phyloP scores from a whole-genome alignment of 352 stramenopile genomes.

The Globisporangium alternatum region DNA sequence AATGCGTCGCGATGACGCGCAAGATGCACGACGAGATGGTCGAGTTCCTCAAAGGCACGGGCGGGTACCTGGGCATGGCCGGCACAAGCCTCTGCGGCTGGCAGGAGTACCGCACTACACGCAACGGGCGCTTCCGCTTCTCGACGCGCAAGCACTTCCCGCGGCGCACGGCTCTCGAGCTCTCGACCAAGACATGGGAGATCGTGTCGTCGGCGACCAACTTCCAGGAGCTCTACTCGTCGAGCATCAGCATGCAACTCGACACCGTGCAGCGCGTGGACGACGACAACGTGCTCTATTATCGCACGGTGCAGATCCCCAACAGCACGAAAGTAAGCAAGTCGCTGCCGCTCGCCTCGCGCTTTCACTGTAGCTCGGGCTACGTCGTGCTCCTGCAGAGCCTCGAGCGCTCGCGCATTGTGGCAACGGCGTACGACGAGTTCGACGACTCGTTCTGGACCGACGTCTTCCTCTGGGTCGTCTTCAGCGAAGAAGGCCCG shows the following conservation, averaged over 20 bases:
- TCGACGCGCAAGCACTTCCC: constrained; percentile 21
- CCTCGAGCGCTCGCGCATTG: constrained; percentile 1
- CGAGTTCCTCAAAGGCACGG: constrained; percentile 38
- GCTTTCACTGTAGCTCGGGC: not conserved
- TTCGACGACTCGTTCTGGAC: constrained; percentile 13
- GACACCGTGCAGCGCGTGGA: constrained; percentile 22
- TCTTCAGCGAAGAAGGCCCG: constrained; percentile 13
- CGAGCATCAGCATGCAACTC: constrained; percentile 33
- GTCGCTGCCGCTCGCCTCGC: constrained; percentile 14
- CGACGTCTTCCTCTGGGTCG: constrained; percentile 15
- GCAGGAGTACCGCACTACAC: constrained; percentile 13
- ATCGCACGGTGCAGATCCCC: constrained; percentile 16
- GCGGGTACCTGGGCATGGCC: constrained; percentile 13
- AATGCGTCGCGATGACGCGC: constrained; percentile 43
- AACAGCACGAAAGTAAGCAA: constrained; percentile 17
- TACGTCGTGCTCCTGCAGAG: constrained; percentile 12
- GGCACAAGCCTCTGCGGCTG: constrained; percentile 10
- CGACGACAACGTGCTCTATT: constrained; percentile 17
- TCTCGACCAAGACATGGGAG: constrained; percentile 32
- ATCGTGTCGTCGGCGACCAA: constrained; percentile 24
- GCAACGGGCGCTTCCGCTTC: constrained; percentile 15
- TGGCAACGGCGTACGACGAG: not conserved
- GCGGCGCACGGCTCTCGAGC: constrained; percentile 19
- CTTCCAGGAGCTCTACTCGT: constrained; percentile 32
- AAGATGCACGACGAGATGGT: constrained; percentile 41